Evolutionary conservation across 1,284 basidiomycete genomes (phyloP).

Genomic region (Microbotryum silenes-acaulis): DNA sequence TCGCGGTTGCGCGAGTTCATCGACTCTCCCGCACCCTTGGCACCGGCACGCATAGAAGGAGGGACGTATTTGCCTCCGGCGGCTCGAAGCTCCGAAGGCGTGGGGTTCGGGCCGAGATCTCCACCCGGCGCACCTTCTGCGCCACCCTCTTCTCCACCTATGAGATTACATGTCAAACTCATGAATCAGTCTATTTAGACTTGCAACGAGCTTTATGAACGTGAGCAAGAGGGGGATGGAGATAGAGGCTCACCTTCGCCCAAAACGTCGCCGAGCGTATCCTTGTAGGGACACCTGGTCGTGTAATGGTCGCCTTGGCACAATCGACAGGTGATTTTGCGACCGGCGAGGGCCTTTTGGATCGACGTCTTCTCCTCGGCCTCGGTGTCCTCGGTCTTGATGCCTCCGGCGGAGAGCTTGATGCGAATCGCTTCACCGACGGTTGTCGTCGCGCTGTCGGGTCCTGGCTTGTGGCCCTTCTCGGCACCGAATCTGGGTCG

Average conservation of each 20-base stretch:
- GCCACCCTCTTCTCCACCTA: background rate
- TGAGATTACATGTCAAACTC: no score
- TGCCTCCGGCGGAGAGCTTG: conserved; percentile 70
- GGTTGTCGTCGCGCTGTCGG: conserved; percentile 89
- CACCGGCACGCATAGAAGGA: conserved; percentile 71
- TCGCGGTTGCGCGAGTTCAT: conserved; percentile 70
- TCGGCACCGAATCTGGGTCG: conserved; percentile 68
- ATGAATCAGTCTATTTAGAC: no score
- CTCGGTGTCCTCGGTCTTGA: conserved; percentile 64
- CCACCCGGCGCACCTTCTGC: conserved; percentile 30
- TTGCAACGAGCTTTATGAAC: background rate
- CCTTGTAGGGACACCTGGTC: conserved; percentile 96
- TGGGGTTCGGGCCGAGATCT: conserved; percentile 36
- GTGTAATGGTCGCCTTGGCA: conserved; percentile 98
- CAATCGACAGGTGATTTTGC: conserved; percentile 84
- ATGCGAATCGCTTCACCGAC: conserved; percentile 84
- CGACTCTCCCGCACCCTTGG: conserved; percentile 63
- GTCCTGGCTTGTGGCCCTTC: conserved; percentile 77
- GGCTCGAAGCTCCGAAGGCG: conserved; percentile 36
- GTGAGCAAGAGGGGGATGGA: background rate
- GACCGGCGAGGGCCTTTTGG: conserved; percentile 60
- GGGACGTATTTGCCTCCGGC: conserved; percentile 81
- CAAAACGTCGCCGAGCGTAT: conserved; percentile 61
- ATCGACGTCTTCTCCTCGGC: conserved; percentile 61
- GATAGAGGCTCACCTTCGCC: conserved; percentile 44